These are phyloP conservation scores for Ceriops decandra DNA, from an alignment of 345 rosid species.

Conservation along the genomic window DNA sequence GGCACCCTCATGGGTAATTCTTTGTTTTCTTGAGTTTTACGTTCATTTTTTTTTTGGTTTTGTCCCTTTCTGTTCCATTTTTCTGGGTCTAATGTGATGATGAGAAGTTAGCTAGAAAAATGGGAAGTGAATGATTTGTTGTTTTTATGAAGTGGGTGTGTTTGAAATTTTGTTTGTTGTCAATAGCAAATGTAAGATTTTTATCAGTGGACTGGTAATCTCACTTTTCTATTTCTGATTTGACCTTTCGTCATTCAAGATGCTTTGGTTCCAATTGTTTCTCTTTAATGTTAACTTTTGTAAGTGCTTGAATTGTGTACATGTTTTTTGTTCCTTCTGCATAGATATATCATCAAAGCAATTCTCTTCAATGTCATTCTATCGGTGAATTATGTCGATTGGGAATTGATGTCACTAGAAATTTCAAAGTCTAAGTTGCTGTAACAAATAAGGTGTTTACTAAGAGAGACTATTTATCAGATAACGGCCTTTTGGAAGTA, in stretches of 20 bases:
- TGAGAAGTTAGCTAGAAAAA: background rate
- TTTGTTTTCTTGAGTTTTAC: background rate
- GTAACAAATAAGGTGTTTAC: too few relatives aligned
- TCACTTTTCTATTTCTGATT: slow-evolving; percentile 7
- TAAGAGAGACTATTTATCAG: too few relatives aligned
- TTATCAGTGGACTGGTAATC: background rate
- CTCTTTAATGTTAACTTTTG: too few relatives aligned
- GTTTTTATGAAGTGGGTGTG: background rate
- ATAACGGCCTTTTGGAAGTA: too few relatives aligned
- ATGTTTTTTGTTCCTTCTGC: too few relatives aligned
- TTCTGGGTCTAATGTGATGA: background rate
- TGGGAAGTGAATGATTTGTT: slow-evolving; percentile 8
- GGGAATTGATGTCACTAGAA: too few relatives aligned
- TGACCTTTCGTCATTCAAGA: background rate
- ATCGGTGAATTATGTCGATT: too few relatives aligned
- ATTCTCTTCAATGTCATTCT: too few relatives aligned
- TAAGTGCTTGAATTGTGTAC: too few relatives aligned
- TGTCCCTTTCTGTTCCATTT: background rate
- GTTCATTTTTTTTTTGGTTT: background rate
- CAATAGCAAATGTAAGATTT: background rate
- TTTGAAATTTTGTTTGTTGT: background rate
- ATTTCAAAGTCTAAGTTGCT: too few relatives aligned
- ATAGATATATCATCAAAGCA: too few relatives aligned
- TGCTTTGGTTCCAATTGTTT: background rate
- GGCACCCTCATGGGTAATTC: slow-evolving; percentile 35